phyloP scores from a whole-genome alignment of 306 rosid genomes.

The Rosa lucieae region DNA sequence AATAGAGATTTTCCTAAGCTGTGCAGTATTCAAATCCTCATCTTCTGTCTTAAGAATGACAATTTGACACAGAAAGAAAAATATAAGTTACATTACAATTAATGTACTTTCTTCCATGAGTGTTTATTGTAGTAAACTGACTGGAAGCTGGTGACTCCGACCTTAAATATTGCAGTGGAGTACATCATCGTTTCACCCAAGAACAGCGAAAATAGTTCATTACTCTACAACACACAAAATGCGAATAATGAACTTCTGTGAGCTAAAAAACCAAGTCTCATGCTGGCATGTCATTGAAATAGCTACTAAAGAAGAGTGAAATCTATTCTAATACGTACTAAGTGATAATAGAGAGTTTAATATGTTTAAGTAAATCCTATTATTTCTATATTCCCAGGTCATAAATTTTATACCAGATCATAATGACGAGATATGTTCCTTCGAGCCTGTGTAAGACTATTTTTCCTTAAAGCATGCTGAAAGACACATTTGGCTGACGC shows the following conservation, averaged over 20 bases:
- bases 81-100: not conserved
- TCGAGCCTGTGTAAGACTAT: conserved; percentile 84
- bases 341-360: too few relatives aligned
- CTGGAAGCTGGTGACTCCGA: conserved; percentile 25
- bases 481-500: conserved; percentile 66
- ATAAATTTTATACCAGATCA: conserved; percentile 54
- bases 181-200: conserved; percentile 86
- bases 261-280: not conserved
- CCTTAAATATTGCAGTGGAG: conserved; percentile 84
- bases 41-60: conserved; percentile 46
- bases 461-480: conserved; percentile 63
- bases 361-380: not conserved
- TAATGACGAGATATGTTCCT: conserved; percentile 86
- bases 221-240: conserved; percentile 55
- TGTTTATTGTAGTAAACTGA: not conserved
- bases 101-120: not conserved
- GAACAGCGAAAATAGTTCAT: conserved; percentile 81
- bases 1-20: conserved; percentile 63
- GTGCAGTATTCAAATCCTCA: conserved; percentile 77
- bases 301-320: too few relatives aligned
- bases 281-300: not conserved
- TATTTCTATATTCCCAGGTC: not conserved
- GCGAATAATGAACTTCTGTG: conserved; percentile 5
- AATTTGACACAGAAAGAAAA: conserved; percentile 5
- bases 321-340: too few relatives aligned